Percentiles rank a stretch among this genome's conserved stretches.
These are phyloP conservation scores for Colletotrichum gloeosporioides DNA, from an alignment of 2,329 filamentous ascomycete species.

Conservation along the genomic window DNA sequence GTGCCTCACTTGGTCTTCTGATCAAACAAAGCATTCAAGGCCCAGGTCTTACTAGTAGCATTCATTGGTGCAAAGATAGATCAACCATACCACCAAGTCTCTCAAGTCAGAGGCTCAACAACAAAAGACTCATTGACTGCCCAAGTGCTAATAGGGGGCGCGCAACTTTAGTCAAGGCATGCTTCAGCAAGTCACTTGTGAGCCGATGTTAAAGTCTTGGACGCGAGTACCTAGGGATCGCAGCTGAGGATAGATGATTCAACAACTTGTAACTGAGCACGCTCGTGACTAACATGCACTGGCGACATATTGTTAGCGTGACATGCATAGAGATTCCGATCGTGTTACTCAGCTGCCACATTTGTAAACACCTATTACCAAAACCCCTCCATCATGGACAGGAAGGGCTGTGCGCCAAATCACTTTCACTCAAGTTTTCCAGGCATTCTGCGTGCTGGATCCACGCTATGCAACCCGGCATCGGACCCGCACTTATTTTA, in stretches of 20 bases:
- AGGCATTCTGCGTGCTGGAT: not conserved
- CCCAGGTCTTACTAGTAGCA: not conserved
- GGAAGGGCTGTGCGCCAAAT: not conserved
- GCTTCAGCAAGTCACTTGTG: not conserved
- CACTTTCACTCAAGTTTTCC: not conserved
- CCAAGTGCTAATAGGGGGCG: not conserved
- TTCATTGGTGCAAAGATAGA: not conserved
- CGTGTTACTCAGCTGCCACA: not conserved
- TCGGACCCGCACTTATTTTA: not conserved
- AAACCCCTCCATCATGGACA: not conserved
- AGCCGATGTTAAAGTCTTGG: not conserved
- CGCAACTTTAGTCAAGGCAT: not conserved
- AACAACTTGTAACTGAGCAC: not conserved
- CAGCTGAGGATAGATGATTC: not conserved
- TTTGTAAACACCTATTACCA: not conserved
- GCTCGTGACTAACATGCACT: not conserved
- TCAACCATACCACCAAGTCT: not conserved
- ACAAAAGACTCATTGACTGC: not conserved
- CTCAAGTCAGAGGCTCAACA: not conserved
- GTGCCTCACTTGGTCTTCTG: not conserved
- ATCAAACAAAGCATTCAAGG: not conserved
- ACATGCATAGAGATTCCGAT: not conserved
- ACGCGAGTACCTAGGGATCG: accelerated
- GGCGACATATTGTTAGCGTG: not conserved
- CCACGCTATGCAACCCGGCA: not conserved